Base-by-base conservation (phyloP, 108 stramenopile species). In the Asterionellopsis glacialis region DNA sequence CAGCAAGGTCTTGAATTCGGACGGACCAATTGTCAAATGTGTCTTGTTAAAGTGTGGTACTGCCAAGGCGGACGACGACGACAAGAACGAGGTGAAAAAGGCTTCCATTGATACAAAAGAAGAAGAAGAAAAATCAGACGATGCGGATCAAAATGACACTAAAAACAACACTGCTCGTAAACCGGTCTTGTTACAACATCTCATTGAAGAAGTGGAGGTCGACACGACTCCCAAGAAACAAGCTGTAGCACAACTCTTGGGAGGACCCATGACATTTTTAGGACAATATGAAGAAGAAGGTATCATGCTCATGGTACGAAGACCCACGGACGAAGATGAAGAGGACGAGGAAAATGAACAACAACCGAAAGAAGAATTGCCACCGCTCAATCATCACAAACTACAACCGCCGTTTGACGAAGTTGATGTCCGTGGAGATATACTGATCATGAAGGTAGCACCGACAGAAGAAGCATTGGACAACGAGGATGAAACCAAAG, bases 271-370 rank as follows among this genome's bases (percentile, higher is more conserved):
- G 47, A 93, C 91, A 10, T 93, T 93, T 64, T 45, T 93, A 48
- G 88, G 91, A 23, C 91, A 93, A 67, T 93, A 84, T 48, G 85
- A 87, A 53, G 82, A 83, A 5, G 91, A 93, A 68, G 88, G 91
- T 23, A 80, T 84, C 42, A 69, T 93, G 43, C 51, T 89, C 45
- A 88, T 93, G 80, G 63, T 84, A 11, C 86, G 86, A 12, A 60
- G 79, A 19, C 33, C 33, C 7, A 33, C 33, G 33, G 33, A 33
- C 2, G 33, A 33, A 33, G 53, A 69, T 16, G 72, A 72, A 9
- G 48, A 50, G 4, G 49, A 61, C 27, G 73, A 73, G 28, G 22
- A 66, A 13, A 67, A 73, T 23, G 53, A 47, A 15, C 39, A 59
- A 11, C 15, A 51, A 21, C 42, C 19, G 48, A n/a, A n/a, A n/a